A percentile compares a stretch with the other conserved stretches of the same genome.
phyloP scores from a whole-genome alignment of 306 rosid species.

The Quercus bicolor region DNA sequence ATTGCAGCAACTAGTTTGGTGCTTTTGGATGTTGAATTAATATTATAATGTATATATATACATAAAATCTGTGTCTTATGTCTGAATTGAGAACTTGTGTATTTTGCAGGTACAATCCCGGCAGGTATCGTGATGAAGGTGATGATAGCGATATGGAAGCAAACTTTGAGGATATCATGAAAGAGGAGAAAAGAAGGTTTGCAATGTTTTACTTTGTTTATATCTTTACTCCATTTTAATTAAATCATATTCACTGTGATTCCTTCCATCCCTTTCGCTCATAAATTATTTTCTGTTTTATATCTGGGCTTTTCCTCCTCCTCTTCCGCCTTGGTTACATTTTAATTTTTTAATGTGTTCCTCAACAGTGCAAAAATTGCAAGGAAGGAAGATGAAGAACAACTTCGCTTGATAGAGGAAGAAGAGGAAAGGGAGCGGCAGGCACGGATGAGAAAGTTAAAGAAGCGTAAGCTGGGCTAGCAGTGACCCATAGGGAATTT shows the following conservation, averaged over 20 bases:
- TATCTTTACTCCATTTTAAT: background rate
- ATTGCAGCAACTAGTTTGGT: background rate
- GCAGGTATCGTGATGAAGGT: slow-evolving; percentile 40
- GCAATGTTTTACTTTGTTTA: slow-evolving; percentile 5
- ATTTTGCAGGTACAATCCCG: slow-evolving; percentile 63
- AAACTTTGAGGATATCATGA: slow-evolving; percentile 63
- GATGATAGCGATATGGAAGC: slow-evolving; percentile 81
- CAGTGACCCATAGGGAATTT: background rate
- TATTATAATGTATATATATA: background rate
- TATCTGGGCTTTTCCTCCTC: background rate
- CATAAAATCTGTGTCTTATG: background rate
- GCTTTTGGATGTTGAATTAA: background rate
- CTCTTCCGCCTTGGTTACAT: no score
- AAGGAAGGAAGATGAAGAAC: slow-evolving; percentile 63
- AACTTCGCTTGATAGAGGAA: slow-evolving; percentile 43
- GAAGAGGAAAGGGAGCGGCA: slow-evolving; percentile 47
- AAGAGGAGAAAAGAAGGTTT: slow-evolving; percentile 76
- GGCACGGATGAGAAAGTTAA: slow-evolving; percentile 30
- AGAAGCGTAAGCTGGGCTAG: slow-evolving; percentile 43
- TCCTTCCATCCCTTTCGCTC: background rate
- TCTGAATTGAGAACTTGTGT: background rate
- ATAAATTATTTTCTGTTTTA: background rate
- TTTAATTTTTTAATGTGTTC: background rate
- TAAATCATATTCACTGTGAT: background rate
- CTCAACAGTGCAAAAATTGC: slow-evolving; percentile 47